Base-by-base conservation (phyloP, 192 early-diverging fungal species). In the Allomyces arbusculus region DNA sequence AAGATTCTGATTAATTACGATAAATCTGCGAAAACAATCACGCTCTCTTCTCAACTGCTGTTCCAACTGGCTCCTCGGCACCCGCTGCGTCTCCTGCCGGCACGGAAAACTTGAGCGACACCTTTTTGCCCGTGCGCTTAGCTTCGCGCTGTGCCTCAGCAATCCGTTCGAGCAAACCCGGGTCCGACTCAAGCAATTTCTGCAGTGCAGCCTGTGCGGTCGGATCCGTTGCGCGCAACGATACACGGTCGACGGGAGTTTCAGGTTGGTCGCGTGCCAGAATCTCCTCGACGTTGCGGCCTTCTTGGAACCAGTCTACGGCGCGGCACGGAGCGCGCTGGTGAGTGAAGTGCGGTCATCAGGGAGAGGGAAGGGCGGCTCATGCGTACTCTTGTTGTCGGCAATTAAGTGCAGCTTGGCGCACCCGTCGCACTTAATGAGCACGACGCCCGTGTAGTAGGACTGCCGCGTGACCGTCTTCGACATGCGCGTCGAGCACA, bases 351-450 rank as follows among this genome's bases (percentile, higher is more conserved):
- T 55, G 26, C 1, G 26, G 26, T 28, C 26, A 28, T 28, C 26
- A 28, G 26, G 26, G 26, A 28, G 26, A 28, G 26, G 26, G 26
- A 8, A 55, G 10, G 45, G 45, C 10, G 9, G 1, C 19, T 1
- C 19, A 8, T 55, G 10, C 19, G 10, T 55, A 55, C 45, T 19
- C 19, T 55, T 55, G 9, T 99, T 88, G 71, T 99, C 96, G 1
- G 96, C 96, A 75, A 99, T 96, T 64, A 99, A 71, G 72, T 99
- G 96, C 16, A 84, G 76, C 69, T 89, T 91, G 70, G 87, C 80
- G 79, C 96, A 99, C 14, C 78, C 78, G 40, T 91, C 87, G 71
- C 94, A 99, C 70, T 86, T 82, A 63, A 97, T 93, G 64, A 99
- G 80, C 14, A 99, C 92, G 5, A 99, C 93, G 19, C 96, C 96